phyloP scores from a whole-genome alignment of 805 yeast species.

The Candida montana region DNA sequence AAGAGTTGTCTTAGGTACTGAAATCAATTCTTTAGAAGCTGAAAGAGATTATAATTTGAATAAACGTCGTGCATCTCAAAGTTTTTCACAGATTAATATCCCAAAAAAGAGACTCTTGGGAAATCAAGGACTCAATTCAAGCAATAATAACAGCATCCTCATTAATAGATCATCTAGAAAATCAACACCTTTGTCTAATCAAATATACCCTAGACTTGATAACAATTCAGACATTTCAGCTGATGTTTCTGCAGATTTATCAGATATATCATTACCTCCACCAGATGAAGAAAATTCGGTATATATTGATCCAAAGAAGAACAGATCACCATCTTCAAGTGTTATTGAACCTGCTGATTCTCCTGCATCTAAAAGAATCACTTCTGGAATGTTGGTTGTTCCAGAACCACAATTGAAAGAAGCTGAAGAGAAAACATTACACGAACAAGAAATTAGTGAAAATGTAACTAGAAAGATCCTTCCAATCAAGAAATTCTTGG shows the following conservation, averaged over 20 bases:
- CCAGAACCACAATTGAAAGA: constrained; percentile 40
- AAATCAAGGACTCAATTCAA: background rate
- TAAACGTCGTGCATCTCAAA: constrained; percentile 23
- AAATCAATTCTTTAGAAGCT: constrained; percentile 27
- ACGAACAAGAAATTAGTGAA: constrained; percentile 32
- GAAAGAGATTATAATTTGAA: constrained; percentile 2
- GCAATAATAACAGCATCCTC: no score
- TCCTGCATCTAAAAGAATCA: constrained; percentile 31
- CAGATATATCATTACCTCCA: constrained; percentile 28
- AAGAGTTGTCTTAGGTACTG: constrained; percentile 39
- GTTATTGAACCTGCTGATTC: constrained; percentile 11
- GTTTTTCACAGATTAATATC: constrained; percentile 17
- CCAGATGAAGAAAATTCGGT: constrained; percentile 20
- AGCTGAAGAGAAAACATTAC: constrained; percentile 32
- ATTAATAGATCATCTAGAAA: constrained; percentile 20
- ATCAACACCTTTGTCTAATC: constrained; percentile 36
- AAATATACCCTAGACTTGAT: constrained; percentile 30
- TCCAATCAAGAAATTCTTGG: constrained; percentile 14
- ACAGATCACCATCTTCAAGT: constrained; percentile 14
- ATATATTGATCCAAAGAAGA: constrained; percentile 22
- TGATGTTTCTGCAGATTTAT: constrained; percentile 26
- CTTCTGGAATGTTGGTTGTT: constrained; percentile 38
- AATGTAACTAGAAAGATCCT: constrained; percentile 19
- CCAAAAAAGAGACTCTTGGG: constrained; percentile 23
- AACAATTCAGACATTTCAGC: constrained; percentile 24